These are phyloP conservation scores for Spergularia bocconei DNA, from an alignment of 148 eudicot genomes.

Conservation along the genomic window DNA sequence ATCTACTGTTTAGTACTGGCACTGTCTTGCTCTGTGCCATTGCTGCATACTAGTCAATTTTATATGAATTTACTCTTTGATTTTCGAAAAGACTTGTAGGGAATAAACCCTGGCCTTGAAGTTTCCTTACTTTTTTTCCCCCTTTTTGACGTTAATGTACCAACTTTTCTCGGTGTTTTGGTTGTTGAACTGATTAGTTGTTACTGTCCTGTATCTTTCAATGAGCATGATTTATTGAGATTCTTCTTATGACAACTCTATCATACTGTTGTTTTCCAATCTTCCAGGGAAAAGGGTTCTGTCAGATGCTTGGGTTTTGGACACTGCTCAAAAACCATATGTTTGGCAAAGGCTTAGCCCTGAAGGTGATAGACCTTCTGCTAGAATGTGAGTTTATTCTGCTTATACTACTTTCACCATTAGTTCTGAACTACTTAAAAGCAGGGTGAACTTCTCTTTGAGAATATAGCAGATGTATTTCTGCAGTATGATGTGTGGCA, in stretches of 20 bases:
- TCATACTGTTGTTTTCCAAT: conserved; percentile 11
- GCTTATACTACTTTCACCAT: conserved; percentile 5
- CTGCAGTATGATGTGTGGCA: not conserved
- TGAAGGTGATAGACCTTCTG: conserved; percentile 96
- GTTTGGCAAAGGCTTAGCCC: conserved; percentile 88
- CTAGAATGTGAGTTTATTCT: conserved; percentile 85
- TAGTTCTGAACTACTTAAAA: conserved; percentile 2
- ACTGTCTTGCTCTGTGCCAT: too few relatives aligned
- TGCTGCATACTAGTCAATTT: too few relatives aligned
- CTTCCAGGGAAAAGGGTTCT: conserved; percentile 82
- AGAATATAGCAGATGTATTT: not conserved
- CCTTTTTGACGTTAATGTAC: not conserved
- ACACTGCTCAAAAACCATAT: conserved; percentile 97
- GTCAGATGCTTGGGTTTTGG: conserved; percentile 94
- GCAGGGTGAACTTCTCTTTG: not conserved
- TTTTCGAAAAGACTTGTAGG: not conserved
- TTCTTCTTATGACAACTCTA: not conserved
- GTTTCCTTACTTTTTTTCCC: not conserved
- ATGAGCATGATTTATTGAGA: not conserved
- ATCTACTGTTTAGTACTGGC: too few relatives aligned
- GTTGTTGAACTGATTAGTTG: not conserved
- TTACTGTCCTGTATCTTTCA: conserved; percentile 1
- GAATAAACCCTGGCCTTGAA: not conserved
- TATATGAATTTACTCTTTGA: too few relatives aligned
- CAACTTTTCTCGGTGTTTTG: not conserved